phyloP scores from a whole-genome alignment of 306 rosid genomes.

The Lotus japonicus region DNA sequence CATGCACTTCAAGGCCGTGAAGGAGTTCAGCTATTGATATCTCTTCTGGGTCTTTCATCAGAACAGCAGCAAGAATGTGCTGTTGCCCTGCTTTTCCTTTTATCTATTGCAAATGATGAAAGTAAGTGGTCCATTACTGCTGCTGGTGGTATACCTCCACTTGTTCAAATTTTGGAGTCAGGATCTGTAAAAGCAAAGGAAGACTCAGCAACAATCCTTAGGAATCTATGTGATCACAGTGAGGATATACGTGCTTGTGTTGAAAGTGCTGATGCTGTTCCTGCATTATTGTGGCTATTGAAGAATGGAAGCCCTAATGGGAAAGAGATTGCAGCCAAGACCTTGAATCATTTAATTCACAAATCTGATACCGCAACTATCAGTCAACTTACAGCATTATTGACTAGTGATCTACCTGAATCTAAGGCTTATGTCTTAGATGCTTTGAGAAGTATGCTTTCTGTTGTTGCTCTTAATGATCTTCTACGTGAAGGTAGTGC shows the following conservation, averaged over 20 bases:
- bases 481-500: slow-evolving; percentile 95
- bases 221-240: slow-evolving; percentile 94
- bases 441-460: slow-evolving; percentile 94
- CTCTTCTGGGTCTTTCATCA: slow-evolving; percentile 94
- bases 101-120: slow-evolving; percentile 94
- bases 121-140: slow-evolving; percentile 99
- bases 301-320: slow-evolving; percentile 98
- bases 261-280: slow-evolving; percentile 99
- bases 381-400: slow-evolving; percentile 91
- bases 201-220: slow-evolving; percentile 92
- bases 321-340: slow-evolving; percentile 97
- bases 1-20: slow-evolving; percentile 93
- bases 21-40: slow-evolving; percentile 90
- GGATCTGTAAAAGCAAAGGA: slow-evolving; percentile 97
- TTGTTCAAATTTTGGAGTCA: slow-evolving; percentile 94
- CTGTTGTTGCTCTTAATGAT: slow-evolving; percentile 82
- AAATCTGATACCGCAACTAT: slow-evolving; percentile 94
- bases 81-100: slow-evolving; percentile 85
- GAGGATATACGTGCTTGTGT: slow-evolving; percentile 99
- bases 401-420: slow-evolving; percentile 95
- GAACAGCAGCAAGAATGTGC: slow-evolving; percentile 99
- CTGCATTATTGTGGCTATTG: slow-evolving; percentile 89
- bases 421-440: slow-evolving; percentile 89
- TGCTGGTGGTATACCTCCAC: slow-evolving; percentile 99
- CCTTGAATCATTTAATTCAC: slow-evolving; percentile 92